Percentiles rank a stretch among this genome's conserved stretches.
These are phyloP conservation scores for Binderoboletus segoi DNA, from an alignment of 1,284 basidiomycete genomes.

Conservation along the genomic window DNA sequence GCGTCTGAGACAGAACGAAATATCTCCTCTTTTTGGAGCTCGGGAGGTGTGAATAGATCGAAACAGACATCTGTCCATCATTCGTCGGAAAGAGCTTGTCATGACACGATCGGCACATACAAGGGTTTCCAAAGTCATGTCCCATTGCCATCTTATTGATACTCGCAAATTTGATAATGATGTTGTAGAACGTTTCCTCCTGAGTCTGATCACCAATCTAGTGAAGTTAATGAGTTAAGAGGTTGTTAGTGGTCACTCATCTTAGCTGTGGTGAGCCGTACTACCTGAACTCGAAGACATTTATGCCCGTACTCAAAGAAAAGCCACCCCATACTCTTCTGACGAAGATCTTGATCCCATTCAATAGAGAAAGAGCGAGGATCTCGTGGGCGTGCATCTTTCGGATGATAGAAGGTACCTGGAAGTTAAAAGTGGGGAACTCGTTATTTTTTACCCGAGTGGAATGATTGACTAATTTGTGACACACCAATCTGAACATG, in stretches of 20 bases:
- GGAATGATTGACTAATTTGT: slow-evolving; percentile 27
- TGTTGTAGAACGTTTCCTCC: slow-evolving; percentile 51
- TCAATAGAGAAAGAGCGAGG: slow-evolving; percentile 66
- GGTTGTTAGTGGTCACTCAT: not conserved
- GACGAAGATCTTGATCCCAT: slow-evolving; percentile 50
- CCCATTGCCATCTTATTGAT: slow-evolving; percentile 63
- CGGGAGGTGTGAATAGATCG: slow-evolving; percentile 60
- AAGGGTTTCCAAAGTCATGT: slow-evolving; percentile 49
- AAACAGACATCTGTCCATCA: slow-evolving; percentile 58
- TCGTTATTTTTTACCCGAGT: not conserved
- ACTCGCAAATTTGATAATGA: slow-evolving; percentile 58
- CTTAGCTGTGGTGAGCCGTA: slow-evolving; percentile 11
- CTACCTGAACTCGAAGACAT: slow-evolving; percentile 58
- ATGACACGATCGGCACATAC: slow-evolving; percentile 28
- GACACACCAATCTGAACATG: slow-evolving; percentile 62
- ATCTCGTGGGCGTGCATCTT: slow-evolving; percentile 34
- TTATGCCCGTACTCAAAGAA: slow-evolving; percentile 68
- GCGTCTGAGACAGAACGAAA: slow-evolving; percentile 51
- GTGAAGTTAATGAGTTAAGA: not conserved
- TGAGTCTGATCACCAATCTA: slow-evolving; percentile 59
- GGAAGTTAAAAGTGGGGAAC: not conserved
- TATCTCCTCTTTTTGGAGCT: slow-evolving; percentile 61
- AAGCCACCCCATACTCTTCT: slow-evolving; percentile 52
- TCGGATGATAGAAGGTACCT: slow-evolving; percentile 36
- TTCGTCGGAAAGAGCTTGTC: slow-evolving; percentile 9